Conservation (phyloP, 805 yeast species). For the Pichia manshurica region DNA sequence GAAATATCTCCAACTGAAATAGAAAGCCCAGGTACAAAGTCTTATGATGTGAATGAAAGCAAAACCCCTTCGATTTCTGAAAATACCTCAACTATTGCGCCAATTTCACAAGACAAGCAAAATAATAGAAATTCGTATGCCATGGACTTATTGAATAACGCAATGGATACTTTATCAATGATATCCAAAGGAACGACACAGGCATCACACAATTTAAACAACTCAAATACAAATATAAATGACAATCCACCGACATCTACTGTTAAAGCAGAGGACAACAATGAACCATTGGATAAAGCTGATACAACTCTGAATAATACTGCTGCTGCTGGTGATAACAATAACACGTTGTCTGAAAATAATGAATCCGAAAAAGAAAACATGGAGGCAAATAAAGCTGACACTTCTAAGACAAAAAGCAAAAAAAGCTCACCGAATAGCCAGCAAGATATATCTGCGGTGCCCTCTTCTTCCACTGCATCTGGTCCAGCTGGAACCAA, state of each 20-base stretch:
- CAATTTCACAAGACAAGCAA: background rate
- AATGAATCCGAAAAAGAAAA: conserved; percentile 11
- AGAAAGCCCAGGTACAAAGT: background rate
- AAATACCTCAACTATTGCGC: background rate
- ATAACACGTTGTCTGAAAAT: background rate
- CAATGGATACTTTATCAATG: conserved; percentile 22
- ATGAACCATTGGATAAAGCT: background rate
- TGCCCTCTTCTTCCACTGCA: background rate
- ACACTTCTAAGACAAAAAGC: background rate
- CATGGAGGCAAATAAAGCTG: background rate
- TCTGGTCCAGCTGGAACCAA: conserved; percentile 17
- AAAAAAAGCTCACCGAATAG: background rate
- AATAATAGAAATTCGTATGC: conserved; percentile 24
- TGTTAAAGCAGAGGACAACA: background rate
- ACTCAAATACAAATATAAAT: background rate
- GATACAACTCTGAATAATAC: conserved; percentile 5
- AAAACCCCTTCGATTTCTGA: background rate
- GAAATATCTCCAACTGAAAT: conserved; percentile 12
- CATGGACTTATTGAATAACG: conserved; percentile 29
- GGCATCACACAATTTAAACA: background rate
- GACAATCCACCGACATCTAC: too few relatives aligned
- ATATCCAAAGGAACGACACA: conserved; percentile 1
- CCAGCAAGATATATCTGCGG: background rate
- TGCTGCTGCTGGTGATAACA: background rate
- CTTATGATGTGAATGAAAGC: background rate